Conservation (phyloP, 768 basidiomycete genomes). For the Tylopilus sp. region DNA sequence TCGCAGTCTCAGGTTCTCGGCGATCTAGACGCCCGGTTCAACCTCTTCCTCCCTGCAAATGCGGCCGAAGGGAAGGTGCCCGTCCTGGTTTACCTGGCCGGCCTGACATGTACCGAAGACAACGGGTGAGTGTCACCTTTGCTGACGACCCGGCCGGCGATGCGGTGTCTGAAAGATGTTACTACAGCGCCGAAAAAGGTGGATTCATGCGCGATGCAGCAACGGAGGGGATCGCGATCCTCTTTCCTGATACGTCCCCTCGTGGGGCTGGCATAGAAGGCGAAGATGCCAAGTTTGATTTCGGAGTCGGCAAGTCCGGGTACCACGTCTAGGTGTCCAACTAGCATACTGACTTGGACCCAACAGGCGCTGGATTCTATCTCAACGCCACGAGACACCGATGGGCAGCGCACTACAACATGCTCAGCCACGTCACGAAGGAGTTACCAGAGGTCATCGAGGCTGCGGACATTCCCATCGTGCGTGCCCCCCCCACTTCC, state of each 20-base stretch:
- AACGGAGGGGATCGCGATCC: slow-evolving; percentile 79
- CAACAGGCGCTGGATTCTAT: slow-evolving; percentile 85
- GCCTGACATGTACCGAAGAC: slow-evolving; percentile 89
- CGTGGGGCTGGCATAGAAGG: slow-evolving; percentile 85
- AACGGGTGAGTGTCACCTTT: slow-evolving; percentile 59
- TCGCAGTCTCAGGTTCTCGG: slow-evolving; percentile 67
- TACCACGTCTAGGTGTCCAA: neutral
- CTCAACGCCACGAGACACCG: slow-evolving; percentile 81
- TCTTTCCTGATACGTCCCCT: slow-evolving; percentile 93
- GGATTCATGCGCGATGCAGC: slow-evolving; percentile 85
- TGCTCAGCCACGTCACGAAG: slow-evolving; percentile 79
- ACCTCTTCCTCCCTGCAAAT: slow-evolving; percentile 79
- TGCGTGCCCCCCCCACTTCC: slow-evolving; percentile 35
- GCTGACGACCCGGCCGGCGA: neutral
- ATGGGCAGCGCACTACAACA: slow-evolving; percentile 77
- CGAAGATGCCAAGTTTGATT: slow-evolving; percentile 83
- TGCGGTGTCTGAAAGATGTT: no score
- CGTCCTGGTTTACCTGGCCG: slow-evolving; percentile 84
- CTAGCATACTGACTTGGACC: slow-evolving; percentile 2
- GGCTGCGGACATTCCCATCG: slow-evolving; percentile 72
- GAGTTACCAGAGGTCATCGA: slow-evolving; percentile 83
- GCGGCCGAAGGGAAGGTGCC: slow-evolving; percentile 55
- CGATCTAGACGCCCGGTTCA: slow-evolving; percentile 72
- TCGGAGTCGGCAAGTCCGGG: slow-evolving; percentile 64
- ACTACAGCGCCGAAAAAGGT: slow-evolving; percentile 83